Evolutionary conservation across 331 rosid genomes (phyloP).

Genomic region (Quercus lobata): DNA sequence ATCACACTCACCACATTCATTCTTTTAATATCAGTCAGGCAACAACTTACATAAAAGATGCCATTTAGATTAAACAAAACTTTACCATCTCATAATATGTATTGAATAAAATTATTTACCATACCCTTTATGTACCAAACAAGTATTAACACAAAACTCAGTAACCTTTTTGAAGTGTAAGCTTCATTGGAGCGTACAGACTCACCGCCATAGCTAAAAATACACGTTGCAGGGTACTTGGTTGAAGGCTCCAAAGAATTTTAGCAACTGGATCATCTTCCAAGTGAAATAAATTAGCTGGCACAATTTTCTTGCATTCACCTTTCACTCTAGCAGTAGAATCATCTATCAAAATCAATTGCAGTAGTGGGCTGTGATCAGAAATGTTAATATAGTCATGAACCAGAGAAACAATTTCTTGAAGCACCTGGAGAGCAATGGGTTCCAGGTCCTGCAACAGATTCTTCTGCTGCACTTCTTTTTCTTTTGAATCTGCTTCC

Average conservation of each 20-base stretch:
- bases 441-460: slow-evolving; percentile 52
- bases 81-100: not conserved
- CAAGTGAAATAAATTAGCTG: slow-evolving; percentile 23
- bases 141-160: slow-evolving; percentile 16
- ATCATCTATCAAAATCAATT: slow-evolving; percentile 43
- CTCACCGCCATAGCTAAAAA: slow-evolving; percentile 87
- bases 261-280: slow-evolving; percentile 73
- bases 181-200: slow-evolving; percentile 21
- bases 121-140: slow-evolving; percentile 1
- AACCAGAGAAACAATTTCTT: slow-evolving; percentile 77
- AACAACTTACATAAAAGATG: not conserved
- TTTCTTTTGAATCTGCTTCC: slow-evolving; percentile 41
- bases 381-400: slow-evolving; percentile 46
- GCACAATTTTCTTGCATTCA: slow-evolving; percentile 28
- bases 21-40: not conserved
- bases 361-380: slow-evolving; percentile 34
- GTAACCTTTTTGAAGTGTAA: slow-evolving; percentile 14
- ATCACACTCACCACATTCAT: not conserved
- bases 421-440: slow-evolving; percentile 63
- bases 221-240: slow-evolving; percentile 56
- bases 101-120: not conserved
- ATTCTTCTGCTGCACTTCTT: slow-evolving; percentile 28
- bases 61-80: not conserved
- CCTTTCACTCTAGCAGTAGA: slow-evolving; percentile 31
- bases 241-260: slow-evolving; percentile 52